A percentile compares a stretch with the other conserved stretches of the same genome.
Conservation (phyloP, 768 basidiomycete genomes). For the Psilocybe subaeruginosa region DNA sequence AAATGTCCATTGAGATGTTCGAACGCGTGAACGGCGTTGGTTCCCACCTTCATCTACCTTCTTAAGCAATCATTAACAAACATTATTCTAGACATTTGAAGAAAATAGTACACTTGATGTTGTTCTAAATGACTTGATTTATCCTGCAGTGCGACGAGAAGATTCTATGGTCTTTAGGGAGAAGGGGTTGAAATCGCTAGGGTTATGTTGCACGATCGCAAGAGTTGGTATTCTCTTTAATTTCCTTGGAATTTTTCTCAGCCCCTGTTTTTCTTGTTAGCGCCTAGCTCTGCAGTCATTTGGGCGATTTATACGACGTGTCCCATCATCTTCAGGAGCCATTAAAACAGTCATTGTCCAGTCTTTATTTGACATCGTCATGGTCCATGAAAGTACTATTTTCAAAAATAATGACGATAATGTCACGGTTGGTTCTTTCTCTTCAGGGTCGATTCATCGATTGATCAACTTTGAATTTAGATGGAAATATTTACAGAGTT, state of each 20-base stretch:
- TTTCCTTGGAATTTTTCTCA: neutral
- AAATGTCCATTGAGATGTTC: conserved; percentile 80
- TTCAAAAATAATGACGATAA: conserved; percentile 39
- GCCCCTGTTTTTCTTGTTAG: conserved; percentile 19
- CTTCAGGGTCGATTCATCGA: neutral
- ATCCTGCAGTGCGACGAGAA: conserved; percentile 75
- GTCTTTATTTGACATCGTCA: conserved; percentile 83
- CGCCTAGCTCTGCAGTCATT: conserved; percentile 42
- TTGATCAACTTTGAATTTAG: conserved; percentile 15
- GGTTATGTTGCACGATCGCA: conserved; percentile 77
- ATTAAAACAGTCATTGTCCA: conserved; percentile 76
- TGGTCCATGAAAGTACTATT: conserved; percentile 71
- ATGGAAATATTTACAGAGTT: conserved; percentile 20
- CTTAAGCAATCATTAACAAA: neutral
- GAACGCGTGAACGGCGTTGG: conserved; percentile 85
- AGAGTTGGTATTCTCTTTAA: conserved; percentile 38
- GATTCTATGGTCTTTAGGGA: conserved; percentile 71
- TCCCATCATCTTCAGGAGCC: conserved; percentile 60
- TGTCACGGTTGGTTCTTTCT: conserved; percentile 14
- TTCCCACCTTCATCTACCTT: conserved; percentile 13
- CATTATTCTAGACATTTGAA: conserved; percentile 54
- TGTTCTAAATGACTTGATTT: conserved; percentile 76
- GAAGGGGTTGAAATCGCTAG: conserved; percentile 69
- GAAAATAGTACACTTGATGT: conserved; percentile 75
- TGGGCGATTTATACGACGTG: conserved; percentile 65